phyloP scores from a whole-genome alignment of 345 rosid genomes.

The Hibiscus trionum region DNA sequence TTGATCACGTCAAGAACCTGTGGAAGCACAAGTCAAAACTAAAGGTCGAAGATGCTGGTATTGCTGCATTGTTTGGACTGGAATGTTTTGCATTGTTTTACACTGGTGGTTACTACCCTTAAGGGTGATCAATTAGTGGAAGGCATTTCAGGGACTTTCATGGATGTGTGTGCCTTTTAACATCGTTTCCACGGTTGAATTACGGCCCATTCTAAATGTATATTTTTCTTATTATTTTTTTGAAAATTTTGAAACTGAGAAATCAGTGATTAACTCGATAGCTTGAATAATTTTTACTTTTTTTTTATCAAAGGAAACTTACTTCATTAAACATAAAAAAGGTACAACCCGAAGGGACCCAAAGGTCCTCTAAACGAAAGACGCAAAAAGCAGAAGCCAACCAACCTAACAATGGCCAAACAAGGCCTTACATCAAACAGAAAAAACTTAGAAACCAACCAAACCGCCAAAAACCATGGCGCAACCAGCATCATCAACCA shows the following conservation, averaged over 20 bases:
- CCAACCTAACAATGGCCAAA: no score
- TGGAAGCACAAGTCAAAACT: conserved; percentile 64
- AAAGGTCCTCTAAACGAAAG: no score
- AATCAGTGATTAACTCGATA: conserved; percentile 12
- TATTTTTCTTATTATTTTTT: conserved; percentile 10
- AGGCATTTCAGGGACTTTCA: conserved; percentile 15
- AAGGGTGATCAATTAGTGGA: conserved; percentile 19
- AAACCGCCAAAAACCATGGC: no score
- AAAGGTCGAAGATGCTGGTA: conserved; percentile 73
- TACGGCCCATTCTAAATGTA: conserved; percentile 20
- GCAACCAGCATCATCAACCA: no score
- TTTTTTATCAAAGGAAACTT: no score
- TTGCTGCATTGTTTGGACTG: conserved; percentile 70
- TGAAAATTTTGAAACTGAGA: conserved; percentile 46
- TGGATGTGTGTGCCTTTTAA: conserved; percentile 19
- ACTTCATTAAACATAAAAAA: no score
- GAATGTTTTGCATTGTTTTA: conserved; percentile 91
- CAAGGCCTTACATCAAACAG: no score
- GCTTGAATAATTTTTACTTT: no score
- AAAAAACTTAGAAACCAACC: no score
- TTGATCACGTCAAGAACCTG: conserved; percentile 48
- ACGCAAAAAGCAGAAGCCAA: no score
- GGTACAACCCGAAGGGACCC: no score
- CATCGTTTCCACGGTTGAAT: no score
- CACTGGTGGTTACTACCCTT: conserved; percentile 81